Evolutionary conservation across 495 filamentous ascomycete genomes (phyloP).

Genomic region (Penicillium angulare): DNA sequence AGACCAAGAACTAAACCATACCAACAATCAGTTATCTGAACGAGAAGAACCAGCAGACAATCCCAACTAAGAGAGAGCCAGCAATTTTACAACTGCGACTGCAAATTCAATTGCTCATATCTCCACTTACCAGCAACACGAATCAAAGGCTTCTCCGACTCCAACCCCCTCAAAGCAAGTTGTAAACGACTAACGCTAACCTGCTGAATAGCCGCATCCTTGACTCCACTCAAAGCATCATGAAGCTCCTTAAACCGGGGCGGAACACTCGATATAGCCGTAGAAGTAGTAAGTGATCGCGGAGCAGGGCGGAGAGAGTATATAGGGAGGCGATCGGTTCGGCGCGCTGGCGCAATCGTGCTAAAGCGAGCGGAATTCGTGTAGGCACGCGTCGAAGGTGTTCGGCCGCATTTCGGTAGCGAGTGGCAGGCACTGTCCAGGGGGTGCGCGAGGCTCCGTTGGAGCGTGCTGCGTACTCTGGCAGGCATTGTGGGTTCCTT

Average conservation of each 20-base stretch:
- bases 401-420: constrained; percentile 36
- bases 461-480: constrained; percentile 39
- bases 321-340: neutral
- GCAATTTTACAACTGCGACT: too few relatives aligned
- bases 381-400: constrained; percentile 29
- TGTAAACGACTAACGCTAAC: constrained; percentile 75
- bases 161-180: constrained; percentile 74
- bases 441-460: constrained; percentile 34
- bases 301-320: neutral
- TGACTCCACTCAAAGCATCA: constrained; percentile 57
- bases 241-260: constrained; percentile 53
- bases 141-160: constrained; percentile 62
- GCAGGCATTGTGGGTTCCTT: constrained; percentile 35
- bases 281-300: constrained; percentile 24
- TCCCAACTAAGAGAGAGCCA: neutral
- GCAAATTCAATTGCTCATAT: neutral
- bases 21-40: neutral
- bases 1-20: constrained; percentile 49
- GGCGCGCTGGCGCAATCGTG: constrained; percentile 10
- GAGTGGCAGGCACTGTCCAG: constrained; percentile 28
- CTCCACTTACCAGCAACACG: constrained; percentile 67
- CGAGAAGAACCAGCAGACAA: neutral
- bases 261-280: constrained; percentile 26
- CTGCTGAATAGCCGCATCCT: constrained; percentile 59
- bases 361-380: constrained; percentile 2